Percentiles rank a stretch among this genome's conserved stretches.
phyloP scores from a whole-genome alignment of 1,284 basidiomycete genomes.

The Apiotrichum laibachii region DNA sequence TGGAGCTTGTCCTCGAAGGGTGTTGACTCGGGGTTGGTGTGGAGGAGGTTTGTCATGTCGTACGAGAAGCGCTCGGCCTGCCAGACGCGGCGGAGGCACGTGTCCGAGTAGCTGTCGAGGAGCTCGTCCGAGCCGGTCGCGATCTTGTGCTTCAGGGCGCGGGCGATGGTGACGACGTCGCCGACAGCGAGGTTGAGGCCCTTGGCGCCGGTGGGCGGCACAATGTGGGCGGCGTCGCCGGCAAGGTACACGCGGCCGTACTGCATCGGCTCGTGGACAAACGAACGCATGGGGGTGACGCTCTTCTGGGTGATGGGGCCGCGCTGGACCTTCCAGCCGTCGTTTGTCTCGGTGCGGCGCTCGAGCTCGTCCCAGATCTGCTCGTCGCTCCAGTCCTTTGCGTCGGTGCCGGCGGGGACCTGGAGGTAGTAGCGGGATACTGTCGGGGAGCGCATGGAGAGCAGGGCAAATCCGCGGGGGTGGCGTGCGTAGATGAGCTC shows the following conservation, averaged over 20 bases:
- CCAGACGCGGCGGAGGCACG: conserved; percentile 21
- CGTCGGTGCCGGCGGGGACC: conserved; percentile 21
- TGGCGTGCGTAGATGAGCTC: conserved; percentile 25
- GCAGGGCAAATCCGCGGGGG: conserved; percentile 18
- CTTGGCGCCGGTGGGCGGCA: conserved; percentile 24
- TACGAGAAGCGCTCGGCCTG: conserved; percentile 27
- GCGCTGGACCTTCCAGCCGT: conserved; percentile 23
- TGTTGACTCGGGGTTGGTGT: conserved; percentile 16
- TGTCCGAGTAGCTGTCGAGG: conserved; percentile 20
- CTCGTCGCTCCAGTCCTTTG: conserved; percentile 23
- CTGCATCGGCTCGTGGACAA: conserved; percentile 25
- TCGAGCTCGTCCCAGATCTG: conserved; percentile 23
- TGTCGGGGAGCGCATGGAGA: conserved; percentile 22
- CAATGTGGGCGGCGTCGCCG: conserved; percentile 25
- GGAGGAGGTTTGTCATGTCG: conserved; percentile 27
- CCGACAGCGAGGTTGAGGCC: conserved; percentile 23
- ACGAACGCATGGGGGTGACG: conserved; percentile 23
- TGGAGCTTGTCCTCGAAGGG: conserved; percentile 22
- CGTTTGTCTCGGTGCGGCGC: conserved; percentile 15
- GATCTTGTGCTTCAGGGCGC: conserved; percentile 22
- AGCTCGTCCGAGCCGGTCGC: conserved; percentile 16
- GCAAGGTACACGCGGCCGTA: conserved; percentile 24
- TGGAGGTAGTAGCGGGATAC: conserved; percentile 25
- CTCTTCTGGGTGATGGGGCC: conserved; percentile 22
- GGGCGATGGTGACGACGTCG: conserved; percentile 24